A percentile compares a stretch with the other conserved stretches of the same genome.
Evolutionary conservation across 495 filamentous ascomycete species (phyloP).

Genomic region (Xylaria bambusicola): DNA sequence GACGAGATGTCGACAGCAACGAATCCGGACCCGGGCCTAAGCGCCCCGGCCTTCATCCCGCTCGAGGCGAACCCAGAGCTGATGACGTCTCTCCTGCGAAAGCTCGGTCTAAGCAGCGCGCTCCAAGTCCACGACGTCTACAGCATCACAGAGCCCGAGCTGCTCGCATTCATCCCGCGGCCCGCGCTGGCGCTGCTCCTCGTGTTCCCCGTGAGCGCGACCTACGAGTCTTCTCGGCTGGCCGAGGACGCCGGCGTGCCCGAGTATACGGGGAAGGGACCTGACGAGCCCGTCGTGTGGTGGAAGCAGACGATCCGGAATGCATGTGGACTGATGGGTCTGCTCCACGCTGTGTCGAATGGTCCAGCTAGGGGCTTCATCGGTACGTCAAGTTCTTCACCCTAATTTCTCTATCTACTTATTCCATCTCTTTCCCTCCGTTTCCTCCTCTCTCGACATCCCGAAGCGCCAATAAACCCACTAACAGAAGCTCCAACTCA

Average conservation of each 20-base stretch:
- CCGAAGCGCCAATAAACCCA: not conserved
- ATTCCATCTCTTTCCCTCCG: not conserved
- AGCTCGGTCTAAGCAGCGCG: constrained; percentile 67
- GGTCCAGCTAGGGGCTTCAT: constrained; percentile 49
- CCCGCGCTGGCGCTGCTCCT: constrained; percentile 80
- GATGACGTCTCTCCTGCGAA: constrained; percentile 72
- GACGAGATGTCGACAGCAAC: constrained; percentile 38
- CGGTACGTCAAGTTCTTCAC: constrained; percentile 23
- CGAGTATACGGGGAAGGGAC: constrained; percentile 40
- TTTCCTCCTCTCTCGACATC: not conserved
- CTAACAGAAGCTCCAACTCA: constrained; percentile 11
- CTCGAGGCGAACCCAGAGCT: constrained; percentile 73
- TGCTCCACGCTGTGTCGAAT: constrained; percentile 71
- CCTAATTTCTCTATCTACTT: no score
- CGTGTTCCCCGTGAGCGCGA: constrained; percentile 75
- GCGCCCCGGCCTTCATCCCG: constrained; percentile 48
- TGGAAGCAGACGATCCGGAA: constrained; percentile 90
- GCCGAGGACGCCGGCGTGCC: constrained; percentile 60
- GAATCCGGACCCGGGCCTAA: constrained; percentile 36
- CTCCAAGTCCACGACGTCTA: constrained; percentile 82
- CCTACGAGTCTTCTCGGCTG: constrained; percentile 66
- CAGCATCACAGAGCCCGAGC: constrained; percentile 75
- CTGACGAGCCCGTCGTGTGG: constrained; percentile 64
- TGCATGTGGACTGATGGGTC: constrained; percentile 81
- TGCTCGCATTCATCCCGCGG: constrained; percentile 79